Conservation (phyloP, 2,329 filamentous ascomycete species). For the Truncatella angustata region DNA sequence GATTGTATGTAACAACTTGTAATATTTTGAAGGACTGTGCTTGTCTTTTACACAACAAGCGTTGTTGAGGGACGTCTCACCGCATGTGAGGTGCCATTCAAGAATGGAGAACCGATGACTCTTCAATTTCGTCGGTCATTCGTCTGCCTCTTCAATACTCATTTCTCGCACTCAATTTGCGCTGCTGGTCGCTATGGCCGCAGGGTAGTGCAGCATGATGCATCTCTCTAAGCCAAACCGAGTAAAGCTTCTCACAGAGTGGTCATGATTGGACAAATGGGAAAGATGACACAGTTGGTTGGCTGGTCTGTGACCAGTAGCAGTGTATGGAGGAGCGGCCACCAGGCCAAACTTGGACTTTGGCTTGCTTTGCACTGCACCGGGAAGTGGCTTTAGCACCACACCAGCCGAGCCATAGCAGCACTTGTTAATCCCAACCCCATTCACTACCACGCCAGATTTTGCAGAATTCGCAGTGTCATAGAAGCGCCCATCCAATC, state of each 20-base stretch:
- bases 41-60: no score
- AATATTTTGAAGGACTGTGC: no score
- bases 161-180: no score
- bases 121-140: no score
- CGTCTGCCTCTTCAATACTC: no score
- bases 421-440: no score
- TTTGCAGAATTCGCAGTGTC: not conserved
- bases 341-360: not conserved
- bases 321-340: not conserved
- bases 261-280: not conserved
- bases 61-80: no score
- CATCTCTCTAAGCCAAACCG: not conserved
- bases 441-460: no score
- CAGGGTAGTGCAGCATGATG: conserved; percentile 6
- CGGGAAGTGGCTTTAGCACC: not conserved
- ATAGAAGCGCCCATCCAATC: not conserved
- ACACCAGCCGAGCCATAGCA: no score
- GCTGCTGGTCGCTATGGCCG: conserved; percentile 6
- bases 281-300: conserved; percentile 9
- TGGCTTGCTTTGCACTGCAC: not conserved
- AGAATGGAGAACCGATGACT: no score
- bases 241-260: not conserved
- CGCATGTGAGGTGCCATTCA: no score
- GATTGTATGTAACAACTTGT: no score
- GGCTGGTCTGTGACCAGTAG: not conserved